Conservation (phyloP, 2,329 filamentous ascomycete genomes). For the Ophiognomonia clavigignenti-juglandacearum region DNA sequence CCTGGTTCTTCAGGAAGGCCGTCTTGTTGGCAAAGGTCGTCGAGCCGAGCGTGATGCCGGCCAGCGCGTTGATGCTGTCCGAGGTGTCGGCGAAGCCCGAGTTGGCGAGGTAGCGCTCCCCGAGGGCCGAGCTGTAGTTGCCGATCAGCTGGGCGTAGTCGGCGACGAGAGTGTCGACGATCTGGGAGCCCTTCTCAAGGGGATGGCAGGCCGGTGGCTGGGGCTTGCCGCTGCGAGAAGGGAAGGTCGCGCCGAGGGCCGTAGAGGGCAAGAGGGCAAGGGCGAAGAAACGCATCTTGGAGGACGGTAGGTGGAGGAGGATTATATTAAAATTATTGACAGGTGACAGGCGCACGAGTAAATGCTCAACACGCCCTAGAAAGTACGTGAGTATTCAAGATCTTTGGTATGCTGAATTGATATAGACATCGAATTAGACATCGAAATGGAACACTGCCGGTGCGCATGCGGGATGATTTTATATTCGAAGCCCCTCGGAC, state of each 20-base stretch:
- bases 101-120: conserved; percentile 17
- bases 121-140: conserved; percentile 12
- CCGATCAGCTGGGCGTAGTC: conserved; percentile 11
- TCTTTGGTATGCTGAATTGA: background rate
- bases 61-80: conserved; percentile 29
- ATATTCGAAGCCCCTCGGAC: background rate
- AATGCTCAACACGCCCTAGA: background rate
- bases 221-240: background rate
- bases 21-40: conserved; percentile 27
- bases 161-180: conserved; percentile 1
- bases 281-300: background rate
- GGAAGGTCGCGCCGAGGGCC: background rate
- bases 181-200: background rate
- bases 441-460: no score
- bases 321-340: background rate
- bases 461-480: background rate
- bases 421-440: background rate
- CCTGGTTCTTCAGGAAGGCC: conserved; percentile 27
- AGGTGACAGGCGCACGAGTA: no score
- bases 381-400: background rate
- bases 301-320: no score
- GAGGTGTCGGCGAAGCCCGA: conserved; percentile 26
- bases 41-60: conserved; percentile 23
- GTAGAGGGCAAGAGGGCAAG: background rate
- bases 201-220: background rate